These are phyloP conservation scores for Sclerotinia nivalis DNA, from an alignment of 2,329 filamentous ascomycete species.

Conservation along the genomic window DNA sequence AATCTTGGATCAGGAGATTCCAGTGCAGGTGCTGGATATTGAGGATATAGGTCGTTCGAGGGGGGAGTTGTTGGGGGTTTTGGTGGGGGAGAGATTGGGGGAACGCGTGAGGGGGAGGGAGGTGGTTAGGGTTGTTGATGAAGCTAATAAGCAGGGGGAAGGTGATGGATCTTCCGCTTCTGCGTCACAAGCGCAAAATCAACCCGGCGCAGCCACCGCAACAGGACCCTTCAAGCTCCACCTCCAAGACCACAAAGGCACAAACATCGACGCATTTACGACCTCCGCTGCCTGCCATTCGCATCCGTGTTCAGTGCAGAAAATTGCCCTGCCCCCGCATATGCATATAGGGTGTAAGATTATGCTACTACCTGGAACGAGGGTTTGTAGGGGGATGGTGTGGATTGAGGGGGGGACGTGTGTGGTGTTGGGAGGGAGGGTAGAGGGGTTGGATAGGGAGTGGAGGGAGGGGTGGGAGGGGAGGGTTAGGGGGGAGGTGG, in stretches of 20 bases:
- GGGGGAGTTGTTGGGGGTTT: slow-evolving; percentile 84
- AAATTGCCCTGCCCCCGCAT: slow-evolving; percentile 56
- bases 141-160: slow-evolving; percentile 27
- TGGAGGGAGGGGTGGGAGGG: slow-evolving; percentile 75
- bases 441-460: slow-evolving; percentile 75
- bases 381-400: slow-evolving; percentile 74
- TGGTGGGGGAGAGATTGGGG: slow-evolving; percentile 71
- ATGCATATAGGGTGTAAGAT: slow-evolving; percentile 82
- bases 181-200: slow-evolving; percentile 30
- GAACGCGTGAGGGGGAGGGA: slow-evolving; percentile 76
- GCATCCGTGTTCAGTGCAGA: slow-evolving; percentile 56
- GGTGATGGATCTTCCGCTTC: slow-evolving; percentile 8
- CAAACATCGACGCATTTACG: slow-evolving; percentile 71
- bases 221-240: slow-evolving; percentile 72
- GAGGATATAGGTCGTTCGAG: slow-evolving; percentile 78
- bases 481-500: slow-evolving; percentile 62
- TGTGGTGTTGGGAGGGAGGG: slow-evolving; percentile 80
- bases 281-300: slow-evolving; percentile 45
- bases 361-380: slow-evolving; percentile 64
- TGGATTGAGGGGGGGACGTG: slow-evolving; percentile 70
- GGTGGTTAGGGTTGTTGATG: slow-evolving; percentile 71
- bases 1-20: slow-evolving; percentile 60
- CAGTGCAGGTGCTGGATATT: slow-evolving; percentile 82
- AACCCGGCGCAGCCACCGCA: slow-evolving; percentile 28
- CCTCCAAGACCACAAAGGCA: slow-evolving; percentile 75